phyloP scores from a whole-genome alignment of 768 basidiomycete species.

The Tylopilus plumbeoviolaceoides region DNA sequence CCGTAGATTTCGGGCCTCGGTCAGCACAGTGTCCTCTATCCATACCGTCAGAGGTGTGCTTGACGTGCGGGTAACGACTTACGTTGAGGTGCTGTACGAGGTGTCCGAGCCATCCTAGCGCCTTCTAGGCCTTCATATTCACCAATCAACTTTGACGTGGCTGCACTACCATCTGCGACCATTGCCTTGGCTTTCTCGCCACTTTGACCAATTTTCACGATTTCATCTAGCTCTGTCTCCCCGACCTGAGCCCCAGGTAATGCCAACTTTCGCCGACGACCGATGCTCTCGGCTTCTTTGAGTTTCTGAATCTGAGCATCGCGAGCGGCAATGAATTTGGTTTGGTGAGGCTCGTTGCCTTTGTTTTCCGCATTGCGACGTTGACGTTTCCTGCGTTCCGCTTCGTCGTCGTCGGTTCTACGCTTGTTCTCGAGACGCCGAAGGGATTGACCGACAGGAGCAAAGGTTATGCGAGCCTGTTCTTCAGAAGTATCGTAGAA shows the following conservation, averaged over 20 bases:
- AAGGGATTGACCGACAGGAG: conserved; percentile 87
- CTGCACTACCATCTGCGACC: conserved; percentile 78
- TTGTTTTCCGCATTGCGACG: conserved; percentile 60
- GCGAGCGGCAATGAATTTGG: conserved; percentile 94
- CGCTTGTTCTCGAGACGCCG: conserved; percentile 95
- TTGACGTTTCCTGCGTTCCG: conserved; percentile 86
- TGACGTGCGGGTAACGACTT: conserved; percentile 32
- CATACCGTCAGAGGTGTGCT: neutral
- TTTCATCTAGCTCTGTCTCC: conserved; percentile 92
- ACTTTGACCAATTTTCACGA: conserved; percentile 95
- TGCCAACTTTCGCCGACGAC: conserved; percentile 76
- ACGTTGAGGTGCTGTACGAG: conserved; percentile 92
- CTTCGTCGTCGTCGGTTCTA: conserved; percentile 90
- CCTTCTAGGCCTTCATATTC: conserved; percentile 89
- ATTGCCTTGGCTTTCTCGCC: conserved; percentile 86
- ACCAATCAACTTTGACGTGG: conserved; percentile 80
- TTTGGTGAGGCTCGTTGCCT: conserved; percentile 70
- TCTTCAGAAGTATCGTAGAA: conserved; percentile 98
- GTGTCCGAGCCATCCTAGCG: conserved; percentile 91
- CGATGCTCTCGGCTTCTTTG: conserved; percentile 95
- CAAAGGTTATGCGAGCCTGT: conserved; percentile 78
- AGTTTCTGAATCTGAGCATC: conserved; percentile 98
- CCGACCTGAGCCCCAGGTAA: conserved; percentile 91
- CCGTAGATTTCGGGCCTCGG: too few relatives aligned
- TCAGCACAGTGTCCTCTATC: too few relatives aligned